Percentiles rank a stretch among this genome's conserved stretches.
Evolutionary conservation across 352 stramenopile genomes (phyloP).

Genomic region (Phytophthora pluvialis): DNA sequence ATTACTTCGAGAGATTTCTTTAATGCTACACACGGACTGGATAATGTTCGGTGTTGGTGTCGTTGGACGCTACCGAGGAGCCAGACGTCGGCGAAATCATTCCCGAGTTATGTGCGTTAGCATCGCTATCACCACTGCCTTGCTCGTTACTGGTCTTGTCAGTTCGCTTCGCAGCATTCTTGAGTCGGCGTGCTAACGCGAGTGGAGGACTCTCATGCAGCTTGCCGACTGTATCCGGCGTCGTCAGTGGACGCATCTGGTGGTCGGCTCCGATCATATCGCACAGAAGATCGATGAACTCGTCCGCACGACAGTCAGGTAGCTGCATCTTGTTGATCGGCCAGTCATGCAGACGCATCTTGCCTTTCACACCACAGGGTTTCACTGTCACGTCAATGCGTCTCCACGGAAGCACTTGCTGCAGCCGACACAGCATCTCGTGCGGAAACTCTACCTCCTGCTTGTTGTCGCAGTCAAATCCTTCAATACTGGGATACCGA

Average conservation of each 20-base stretch:
- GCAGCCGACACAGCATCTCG: conserved; percentile 62
- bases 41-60: conserved; percentile 17
- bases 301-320: conserved; percentile 58
- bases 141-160: conserved; percentile 16
- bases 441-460: conserved; percentile 80
- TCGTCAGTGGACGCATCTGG: conserved; percentile 40
- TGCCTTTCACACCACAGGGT: conserved; percentile 65
- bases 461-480: conserved; percentile 77
- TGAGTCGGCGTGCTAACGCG: conserved; percentile 19
- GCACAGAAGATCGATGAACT: conserved; percentile 81
- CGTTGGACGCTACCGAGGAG: conserved; percentile 28
- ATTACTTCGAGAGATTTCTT: conserved; percentile 2
- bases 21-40: conserved; percentile 26
- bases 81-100: conserved; percentile 26
- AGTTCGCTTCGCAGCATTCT: conserved; percentile 21
- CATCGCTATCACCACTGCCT: conserved; percentile 18
- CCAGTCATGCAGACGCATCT: conserved; percentile 83
- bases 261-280: conserved; percentile 74
- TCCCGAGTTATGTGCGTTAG: conserved; percentile 22
- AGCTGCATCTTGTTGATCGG: conserved; percentile 80
- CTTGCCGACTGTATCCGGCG: conserved; percentile 24
- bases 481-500: conserved; percentile 63
- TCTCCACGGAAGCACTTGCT: conserved; percentile 60
- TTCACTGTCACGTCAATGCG: conserved; percentile 75
- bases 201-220: conserved; percentile 32